A percentile compares a stretch with the other conserved stretches of the same genome.
These are phyloP conservation scores for Phytopythium chamaehyphon DNA, from an alignment of 352 stramenopile genomes.

Conservation along the genomic window DNA sequence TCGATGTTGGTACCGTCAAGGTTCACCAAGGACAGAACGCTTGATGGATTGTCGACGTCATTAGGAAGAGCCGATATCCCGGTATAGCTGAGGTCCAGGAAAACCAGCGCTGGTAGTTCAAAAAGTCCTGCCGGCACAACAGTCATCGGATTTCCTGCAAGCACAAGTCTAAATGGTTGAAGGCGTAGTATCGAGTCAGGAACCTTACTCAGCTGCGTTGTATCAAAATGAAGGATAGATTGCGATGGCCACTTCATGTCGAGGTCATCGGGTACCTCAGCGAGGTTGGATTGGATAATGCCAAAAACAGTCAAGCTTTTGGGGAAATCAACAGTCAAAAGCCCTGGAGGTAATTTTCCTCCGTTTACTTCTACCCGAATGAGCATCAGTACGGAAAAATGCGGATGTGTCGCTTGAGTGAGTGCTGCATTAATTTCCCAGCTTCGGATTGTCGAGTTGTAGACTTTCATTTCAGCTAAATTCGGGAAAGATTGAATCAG, in stretches of 20 bases:
- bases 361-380: constrained; percentile 17
- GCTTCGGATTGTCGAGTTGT: constrained; percentile 19
- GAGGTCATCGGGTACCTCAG: constrained; percentile 1
- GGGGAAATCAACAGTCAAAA: constrained; percentile 4
- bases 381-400: constrained; percentile 16
- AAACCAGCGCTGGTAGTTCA: background rate
- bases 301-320: background rate
- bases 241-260: background rate
- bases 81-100: constrained; percentile 1
- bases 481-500: constrained; percentile 11
- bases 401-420: constrained; percentile 10
- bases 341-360: constrained; percentile 4
- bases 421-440: constrained; percentile 14
- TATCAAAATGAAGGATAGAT: constrained; percentile 1
- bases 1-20: constrained; percentile 2
- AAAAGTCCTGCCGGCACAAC: background rate
- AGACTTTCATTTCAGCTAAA: constrained; percentile 21
- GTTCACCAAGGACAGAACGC: background rate
- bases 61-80: constrained; percentile 1
- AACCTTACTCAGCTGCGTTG: background rate
- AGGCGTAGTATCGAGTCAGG: constrained; percentile 2
- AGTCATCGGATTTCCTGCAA: constrained; percentile 6
- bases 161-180: background rate
- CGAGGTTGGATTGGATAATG: constrained; percentile 4
- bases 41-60: background rate